A percentile compares a stretch with the other conserved stretches of the same genome.
Conservation (phyloP, 129 eudicot species). For the Saussurea involucrata region DNA sequence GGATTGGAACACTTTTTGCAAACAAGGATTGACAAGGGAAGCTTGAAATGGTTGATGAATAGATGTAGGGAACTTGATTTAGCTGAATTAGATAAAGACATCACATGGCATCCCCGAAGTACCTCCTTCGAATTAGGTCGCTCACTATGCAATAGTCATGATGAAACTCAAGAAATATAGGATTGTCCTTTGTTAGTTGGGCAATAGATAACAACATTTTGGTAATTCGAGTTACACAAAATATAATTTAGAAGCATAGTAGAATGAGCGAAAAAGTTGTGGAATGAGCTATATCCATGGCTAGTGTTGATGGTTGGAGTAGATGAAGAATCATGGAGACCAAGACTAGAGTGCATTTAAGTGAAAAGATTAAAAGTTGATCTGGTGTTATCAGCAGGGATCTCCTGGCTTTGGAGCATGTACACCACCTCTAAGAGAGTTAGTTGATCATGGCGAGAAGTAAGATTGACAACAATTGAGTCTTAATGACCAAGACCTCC, state of each 20-base stretch:
- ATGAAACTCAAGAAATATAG: neutral
- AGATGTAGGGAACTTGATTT: neutral
- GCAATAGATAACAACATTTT: neutral
- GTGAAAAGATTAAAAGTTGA: neutral
- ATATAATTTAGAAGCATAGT: too few relatives aligned
- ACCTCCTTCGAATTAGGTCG: neutral
- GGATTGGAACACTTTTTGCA: neutral
- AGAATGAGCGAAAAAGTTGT: too few relatives aligned
- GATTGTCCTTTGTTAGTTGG: neutral
- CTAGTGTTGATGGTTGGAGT: too few relatives aligned
- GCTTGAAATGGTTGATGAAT: neutral
- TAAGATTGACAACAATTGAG: neutral
- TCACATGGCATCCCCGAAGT: neutral
- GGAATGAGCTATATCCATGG: too few relatives aligned
- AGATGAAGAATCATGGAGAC: too few relatives aligned
- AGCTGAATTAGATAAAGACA: neutral
- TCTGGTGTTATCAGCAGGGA: too few relatives aligned
- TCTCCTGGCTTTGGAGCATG: neutral
- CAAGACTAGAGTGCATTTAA: too few relatives aligned
- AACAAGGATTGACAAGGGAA: neutral
- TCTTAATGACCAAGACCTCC: neutral
- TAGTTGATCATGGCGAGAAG: too few relatives aligned
- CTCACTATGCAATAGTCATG: neutral
- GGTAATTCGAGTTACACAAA: neutral
- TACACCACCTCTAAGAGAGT: neutral